Base-by-base conservation (phyloP, 768 basidiomycete genomes). In the Termitomyces sp. region DNA sequence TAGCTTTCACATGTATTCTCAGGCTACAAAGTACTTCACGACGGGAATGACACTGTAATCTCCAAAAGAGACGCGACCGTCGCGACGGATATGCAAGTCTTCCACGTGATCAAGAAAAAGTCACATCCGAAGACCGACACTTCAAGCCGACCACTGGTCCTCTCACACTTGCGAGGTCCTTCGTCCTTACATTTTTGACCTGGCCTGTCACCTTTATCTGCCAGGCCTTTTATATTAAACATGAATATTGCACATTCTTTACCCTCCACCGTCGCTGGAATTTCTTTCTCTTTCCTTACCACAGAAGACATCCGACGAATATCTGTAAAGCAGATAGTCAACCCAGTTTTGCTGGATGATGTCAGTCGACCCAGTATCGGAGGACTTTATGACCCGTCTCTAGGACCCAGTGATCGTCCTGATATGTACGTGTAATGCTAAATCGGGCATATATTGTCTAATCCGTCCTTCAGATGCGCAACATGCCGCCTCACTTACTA, bases 301-400 rank as follows among this genome's bases (percentile, higher is more conserved):
- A 77, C 92, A 14, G 81, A 90, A 64, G 95, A 99, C 71, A 81
- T 98, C 67, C 85, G 90, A 46, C 84, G 89, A 57, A 93, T 98
- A 67, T 96, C 94, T n/a, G 96, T 98, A 67, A 95, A 97, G 75
- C 93, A 97, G 76, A 89, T 98, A 61, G 82, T 93, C 54, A 98
- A 98, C 70, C 90, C 94, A 3, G 80, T 90, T 58, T 83, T 99
- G 43, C 82, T 98, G 62, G 94, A 99, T 75, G 93, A 96, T 70
- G 76, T 98, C 38, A 94, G 95, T 70, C 77, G 90, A 63, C 97
- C 97, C 3, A 98, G 92, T 65, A 76, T 82, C 56, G 94, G 93
- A 26, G 96, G 94, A 57, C 78, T 99, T 46, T 99, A 99, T 66
- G 97, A 99, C 74, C 91, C 94, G 43, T 88, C 92, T 26, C 84